A percentile compares a stretch with the other conserved stretches of the same genome.
Conservation (phyloP, 2,329 filamentous ascomycete genomes). For the Pseudopithomyces chartarum region DNA sequence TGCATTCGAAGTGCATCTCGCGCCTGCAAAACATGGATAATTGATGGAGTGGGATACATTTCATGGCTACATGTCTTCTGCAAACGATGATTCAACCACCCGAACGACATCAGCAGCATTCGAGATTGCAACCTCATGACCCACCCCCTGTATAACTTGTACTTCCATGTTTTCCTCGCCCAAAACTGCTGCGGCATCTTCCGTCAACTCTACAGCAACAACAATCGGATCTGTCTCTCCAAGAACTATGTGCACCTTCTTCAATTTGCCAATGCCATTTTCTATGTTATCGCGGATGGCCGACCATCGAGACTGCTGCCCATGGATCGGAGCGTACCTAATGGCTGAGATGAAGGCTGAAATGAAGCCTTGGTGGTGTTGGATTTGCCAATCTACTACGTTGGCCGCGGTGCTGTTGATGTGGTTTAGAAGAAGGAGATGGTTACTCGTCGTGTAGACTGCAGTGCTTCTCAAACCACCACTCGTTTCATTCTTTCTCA, state of each 20-base stretch:
- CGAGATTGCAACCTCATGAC: conserved; percentile 72
- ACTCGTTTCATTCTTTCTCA: not conserved
- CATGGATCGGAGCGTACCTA: conserved; percentile 70
- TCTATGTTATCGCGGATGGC: conserved; percentile 53
- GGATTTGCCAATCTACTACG: conserved; percentile 72
- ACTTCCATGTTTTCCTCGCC: conserved; percentile 64
- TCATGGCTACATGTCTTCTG: not conserved
- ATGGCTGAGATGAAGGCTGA: conserved; percentile 73
- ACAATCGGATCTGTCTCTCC: conserved; percentile 71
- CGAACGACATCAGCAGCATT: conserved; percentile 63
- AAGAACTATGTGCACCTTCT: conserved; percentile 67
- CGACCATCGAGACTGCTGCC: conserved; percentile 66
- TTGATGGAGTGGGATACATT: too few relatives aligned
- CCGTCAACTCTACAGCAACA: conserved; percentile 65
- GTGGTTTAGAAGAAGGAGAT: conserved; percentile 55
- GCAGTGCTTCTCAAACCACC: conserved; percentile 19
- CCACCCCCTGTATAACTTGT: conserved; percentile 60
- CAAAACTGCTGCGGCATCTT: conserved; percentile 64
- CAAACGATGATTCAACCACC: conserved; percentile 46
- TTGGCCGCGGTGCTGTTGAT: conserved; percentile 63
- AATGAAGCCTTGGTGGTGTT: conserved; percentile 69
- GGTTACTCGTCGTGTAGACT: conserved; percentile 26
- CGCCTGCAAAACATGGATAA: too few relatives aligned
- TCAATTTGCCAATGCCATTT: conserved; percentile 43
- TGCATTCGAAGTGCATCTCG: too few relatives aligned